A percentile compares a stretch with the other conserved stretches of the same genome.
phyloP scores from a whole-genome alignment of 2,329 filamentous ascomycete species.

The Teratosphaeria destructans region DNA sequence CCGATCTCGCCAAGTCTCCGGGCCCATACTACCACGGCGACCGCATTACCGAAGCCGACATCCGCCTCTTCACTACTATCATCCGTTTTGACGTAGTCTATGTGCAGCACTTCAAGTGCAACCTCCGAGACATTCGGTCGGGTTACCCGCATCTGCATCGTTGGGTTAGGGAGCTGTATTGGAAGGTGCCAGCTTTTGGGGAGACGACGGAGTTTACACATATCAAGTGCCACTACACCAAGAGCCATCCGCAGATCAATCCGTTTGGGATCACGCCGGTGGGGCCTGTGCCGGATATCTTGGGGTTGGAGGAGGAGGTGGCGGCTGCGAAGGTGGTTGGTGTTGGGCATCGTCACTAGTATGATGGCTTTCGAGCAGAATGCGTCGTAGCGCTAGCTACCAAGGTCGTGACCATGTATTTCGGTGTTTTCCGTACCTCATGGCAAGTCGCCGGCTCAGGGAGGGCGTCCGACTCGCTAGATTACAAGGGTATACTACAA shows the following conservation, averaged over 20 bases:
- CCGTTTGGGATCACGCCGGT: conserved; percentile 65
- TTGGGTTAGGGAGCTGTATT: conserved; percentile 79
- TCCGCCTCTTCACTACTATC: conserved; percentile 50
- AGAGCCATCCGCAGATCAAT: conserved; percentile 57
- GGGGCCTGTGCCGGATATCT: conserved; percentile 72
- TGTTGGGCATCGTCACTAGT: background rate
- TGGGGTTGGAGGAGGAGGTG: conserved; percentile 71
- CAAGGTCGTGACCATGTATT: no score
- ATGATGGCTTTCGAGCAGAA: no score
- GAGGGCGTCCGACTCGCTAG: no score
- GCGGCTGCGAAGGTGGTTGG: conserved; percentile 31
- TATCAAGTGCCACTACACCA: conserved; percentile 74
- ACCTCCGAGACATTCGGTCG: conserved; percentile 71
- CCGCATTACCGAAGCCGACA: conserved; percentile 38
- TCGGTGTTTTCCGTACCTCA: no score
- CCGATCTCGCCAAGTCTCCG: conserved; percentile 28
- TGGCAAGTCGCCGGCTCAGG: no score
- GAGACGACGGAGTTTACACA: conserved; percentile 87
- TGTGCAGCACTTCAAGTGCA: conserved; percentile 61
- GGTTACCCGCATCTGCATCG: conserved; percentile 72
- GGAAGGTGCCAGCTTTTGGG: conserved; percentile 66
- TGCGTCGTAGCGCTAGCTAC: no score
- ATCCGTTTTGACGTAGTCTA: conserved; percentile 48
- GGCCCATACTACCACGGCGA: conserved; percentile 40
- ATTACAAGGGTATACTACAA: no score